Evolutionary conservation across 2,329 filamentous ascomycete species (phyloP).

Genomic region (Shiraia sp.): DNA sequence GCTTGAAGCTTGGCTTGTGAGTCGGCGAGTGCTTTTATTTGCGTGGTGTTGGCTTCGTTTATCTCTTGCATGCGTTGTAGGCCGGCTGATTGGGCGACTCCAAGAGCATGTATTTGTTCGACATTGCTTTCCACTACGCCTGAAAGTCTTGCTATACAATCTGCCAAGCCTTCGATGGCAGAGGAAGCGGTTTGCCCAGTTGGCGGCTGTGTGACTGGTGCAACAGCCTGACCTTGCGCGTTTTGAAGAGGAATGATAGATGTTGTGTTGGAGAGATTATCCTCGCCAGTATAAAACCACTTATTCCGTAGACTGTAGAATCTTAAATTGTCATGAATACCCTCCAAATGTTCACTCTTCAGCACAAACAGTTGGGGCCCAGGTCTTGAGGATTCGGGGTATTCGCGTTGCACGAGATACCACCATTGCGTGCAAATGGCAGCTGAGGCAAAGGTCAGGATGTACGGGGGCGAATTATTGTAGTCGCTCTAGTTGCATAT

Average conservation of each 20-base stretch:
- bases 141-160: conserved; percentile 30
- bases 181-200: conserved; percentile 10
- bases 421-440: conserved; percentile 39
- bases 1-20: conserved; percentile 35
- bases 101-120: conserved; percentile 38
- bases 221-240: conserved; percentile 25
- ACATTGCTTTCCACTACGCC: conserved; percentile 35
- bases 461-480: conserved; percentile 35
- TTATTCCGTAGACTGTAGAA: conserved; percentile 36
- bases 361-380: conserved; percentile 41
- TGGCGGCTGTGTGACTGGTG: conserved; percentile 6
- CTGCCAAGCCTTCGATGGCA: conserved; percentile 28
- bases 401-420: conserved; percentile 36
- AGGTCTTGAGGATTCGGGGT: conserved; percentile 32
- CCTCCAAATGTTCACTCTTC: conserved; percentile 40
- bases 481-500: conserved; percentile 29
- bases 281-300: conserved; percentile 39
- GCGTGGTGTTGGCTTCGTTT: conserved; percentile 39
- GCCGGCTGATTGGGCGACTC: conserved; percentile 39
- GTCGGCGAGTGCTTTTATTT: conserved; percentile 40
- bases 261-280: conserved; percentile 22
- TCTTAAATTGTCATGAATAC: conserved; percentile 35
- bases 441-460: conserved; percentile 41
- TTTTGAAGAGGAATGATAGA: conserved; percentile 38
- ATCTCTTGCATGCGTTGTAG: conserved; percentile 43